Evolutionary conservation across 176 grass and related monocot species (phyloP), one percentile per base, ranked within the genome.

Genomic region (Avena eriantha): DNA sequence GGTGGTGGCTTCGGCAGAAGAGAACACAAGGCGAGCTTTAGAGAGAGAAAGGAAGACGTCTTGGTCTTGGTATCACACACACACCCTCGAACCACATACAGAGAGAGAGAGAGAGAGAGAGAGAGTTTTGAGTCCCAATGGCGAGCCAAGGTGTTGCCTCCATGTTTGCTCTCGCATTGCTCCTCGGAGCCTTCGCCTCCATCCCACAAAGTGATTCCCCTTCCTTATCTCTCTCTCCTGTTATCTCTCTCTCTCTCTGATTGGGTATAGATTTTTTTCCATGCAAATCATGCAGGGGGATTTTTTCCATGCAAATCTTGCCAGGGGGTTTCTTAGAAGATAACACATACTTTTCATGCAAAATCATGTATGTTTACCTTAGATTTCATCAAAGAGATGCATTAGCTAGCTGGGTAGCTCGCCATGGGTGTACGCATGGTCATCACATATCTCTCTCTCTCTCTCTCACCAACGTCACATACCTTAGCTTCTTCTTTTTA

Each of bases 161-260:
- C 87, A 89, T 92, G 80, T 80, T 89, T 60, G 67, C 84, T 81
- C 72, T 89, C 4, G 84, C 91, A 83, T 89, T 89, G 84, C 80
- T 92, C 51, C 22, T 92, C 23, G 87, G 87, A 18, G 87, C 67
- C 67, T 80, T 89, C 80, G 84, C 76, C 53, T 89, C 87, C 79
- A 51, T 87, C 48, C 84, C 33, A 58, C 70, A 83, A 92, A 92
- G 91, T 92, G 83, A 86, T 87, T 89, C 19, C 69, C 73, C 48
- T 33, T 73, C 68, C 36, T 5, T 58, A 11, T 31, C 22, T 4
- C 49, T 61, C 13, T 70, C 43, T 19, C 33, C 63, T 24, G 54
- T 43, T 63, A 11, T 43, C 60, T 41, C 33, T 41, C 46, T 23
- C 22, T 59, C 61, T 56, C 63, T 73, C 10, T 46, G n/a, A 29